phyloP scores from a whole-genome alignment of 1,139 yeast genomes.

The Blastobotrys persicus region DNA sequence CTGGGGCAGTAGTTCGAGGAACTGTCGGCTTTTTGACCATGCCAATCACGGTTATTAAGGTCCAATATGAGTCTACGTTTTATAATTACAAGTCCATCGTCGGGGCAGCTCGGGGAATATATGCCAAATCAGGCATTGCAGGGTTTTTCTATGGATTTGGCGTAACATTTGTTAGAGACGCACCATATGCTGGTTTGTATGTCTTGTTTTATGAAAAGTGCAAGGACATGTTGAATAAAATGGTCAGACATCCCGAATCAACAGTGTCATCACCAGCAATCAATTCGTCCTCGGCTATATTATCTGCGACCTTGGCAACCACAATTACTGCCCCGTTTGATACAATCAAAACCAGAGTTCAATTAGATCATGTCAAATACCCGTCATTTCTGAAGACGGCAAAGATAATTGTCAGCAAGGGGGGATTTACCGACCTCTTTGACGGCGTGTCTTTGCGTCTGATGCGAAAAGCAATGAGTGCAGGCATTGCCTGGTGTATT shows the following conservation, averaged over 20 bases:
- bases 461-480: conserved; percentile 81
- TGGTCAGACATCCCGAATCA: conserved; percentile 15
- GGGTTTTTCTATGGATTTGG: conserved; percentile 87
- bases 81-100: conserved; percentile 66
- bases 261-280: conserved; percentile 20
- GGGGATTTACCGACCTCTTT: conserved; percentile 63
- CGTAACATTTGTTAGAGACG: conserved; percentile 86
- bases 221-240: conserved; percentile 46
- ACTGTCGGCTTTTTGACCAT: conserved; percentile 84
- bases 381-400: conserved; percentile 42
- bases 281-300: conserved; percentile 26
- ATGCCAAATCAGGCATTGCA: conserved; percentile 46
- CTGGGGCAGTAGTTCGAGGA: conserved; percentile 82
- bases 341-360: conserved; percentile 89
- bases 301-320: conserved; percentile 64
- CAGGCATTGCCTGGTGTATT: conserved; percentile 96
- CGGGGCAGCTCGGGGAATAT: conserved; percentile 62
- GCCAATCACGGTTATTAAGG: conserved; percentile 96
- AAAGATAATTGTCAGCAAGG: conserved; percentile 47
- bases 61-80: conserved; percentile 71
- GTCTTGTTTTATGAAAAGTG: conserved; percentile 78
- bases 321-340: conserved; percentile 93
- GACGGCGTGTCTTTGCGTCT: conserved; percentile 81
- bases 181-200: conserved; percentile 94
- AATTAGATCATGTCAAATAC: conserved; percentile 54